Evolutionary conservation across 2,329 filamentous ascomycete genomes (phyloP).

Genomic region (Hymenoscyphus infarciens): DNA sequence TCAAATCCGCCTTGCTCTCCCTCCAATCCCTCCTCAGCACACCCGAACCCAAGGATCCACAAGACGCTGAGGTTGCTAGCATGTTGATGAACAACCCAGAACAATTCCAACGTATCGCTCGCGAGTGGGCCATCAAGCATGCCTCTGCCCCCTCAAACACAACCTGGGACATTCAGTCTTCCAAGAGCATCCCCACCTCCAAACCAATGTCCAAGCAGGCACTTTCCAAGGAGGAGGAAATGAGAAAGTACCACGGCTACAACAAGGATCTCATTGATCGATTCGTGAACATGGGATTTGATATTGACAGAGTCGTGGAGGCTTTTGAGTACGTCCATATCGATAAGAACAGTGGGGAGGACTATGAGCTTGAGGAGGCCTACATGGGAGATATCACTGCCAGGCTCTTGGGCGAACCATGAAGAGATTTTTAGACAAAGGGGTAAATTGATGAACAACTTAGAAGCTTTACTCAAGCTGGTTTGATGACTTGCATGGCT

Average conservation of each 20-base stretch:
- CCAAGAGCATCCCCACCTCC: constrained; percentile 35
- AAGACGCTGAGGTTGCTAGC: constrained; percentile 90
- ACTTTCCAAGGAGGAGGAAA: constrained; percentile 29
- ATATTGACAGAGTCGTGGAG: constrained; percentile 78
- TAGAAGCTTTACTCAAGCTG: background rate
- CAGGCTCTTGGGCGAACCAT: constrained; percentile 72
- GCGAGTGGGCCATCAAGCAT: constrained; percentile 84
- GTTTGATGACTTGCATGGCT: constrained; percentile 1
- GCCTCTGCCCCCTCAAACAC: constrained; percentile 68
- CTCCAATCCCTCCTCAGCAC: constrained; percentile 89
- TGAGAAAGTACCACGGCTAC: constrained; percentile 75
- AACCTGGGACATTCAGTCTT: constrained; percentile 42
- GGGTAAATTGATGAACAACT: background rate
- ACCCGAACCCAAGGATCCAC: constrained; percentile 92
- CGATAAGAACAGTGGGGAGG: constrained; percentile 69
- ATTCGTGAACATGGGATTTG: constrained; percentile 89
- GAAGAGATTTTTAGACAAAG: constrained; percentile 7
- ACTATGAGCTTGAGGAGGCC: constrained; percentile 84
- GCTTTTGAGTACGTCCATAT: constrained; percentile 81
- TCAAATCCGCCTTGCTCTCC: constrained; percentile 91
- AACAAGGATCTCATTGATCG: constrained; percentile 77
- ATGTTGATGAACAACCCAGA: constrained; percentile 81
- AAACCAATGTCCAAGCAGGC: constrained; percentile 27
- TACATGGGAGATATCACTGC: constrained; percentile 90
- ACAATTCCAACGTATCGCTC: constrained; percentile 75